Percentiles rank a stretch among this genome's conserved stretches.
These are phyloP conservation scores for Hemisphaericaspora subhashii DNA, from an alignment of 1,139 yeast species.

Conservation along the genomic window DNA sequence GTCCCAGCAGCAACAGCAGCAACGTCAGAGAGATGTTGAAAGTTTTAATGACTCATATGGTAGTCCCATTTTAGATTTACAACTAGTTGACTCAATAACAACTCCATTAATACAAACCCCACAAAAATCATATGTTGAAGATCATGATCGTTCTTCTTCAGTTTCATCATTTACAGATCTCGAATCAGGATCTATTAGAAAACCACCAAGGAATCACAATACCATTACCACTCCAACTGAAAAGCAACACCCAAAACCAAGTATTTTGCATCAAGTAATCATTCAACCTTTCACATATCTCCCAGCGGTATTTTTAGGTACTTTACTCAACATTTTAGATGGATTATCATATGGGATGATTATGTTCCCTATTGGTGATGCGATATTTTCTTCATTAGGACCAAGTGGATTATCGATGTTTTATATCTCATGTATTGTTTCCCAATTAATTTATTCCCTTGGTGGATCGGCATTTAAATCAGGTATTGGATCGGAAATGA, in stretches of 20 bases:
- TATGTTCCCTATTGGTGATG: constrained; percentile 85
- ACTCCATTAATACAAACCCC: constrained; percentile 2
- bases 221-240: not conserved
- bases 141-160: constrained; percentile 9
- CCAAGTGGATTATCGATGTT: constrained; percentile 94
- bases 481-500: constrained; percentile 97
- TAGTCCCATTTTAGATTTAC: not conserved
- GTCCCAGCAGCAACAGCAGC: not conserved
- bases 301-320: constrained; percentile 83
- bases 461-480: constrained; percentile 90
- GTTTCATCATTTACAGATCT: constrained; percentile 2
- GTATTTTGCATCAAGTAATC: constrained; percentile 20
- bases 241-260: constrained; percentile 11
- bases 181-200: constrained; percentile 5
- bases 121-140: constrained; percentile 1
- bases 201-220: not conserved
- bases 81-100: too few species aligned
- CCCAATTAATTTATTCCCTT: constrained; percentile 82
- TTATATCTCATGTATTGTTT: constrained; percentile 82
- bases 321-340: constrained; percentile 81
- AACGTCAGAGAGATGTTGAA: too few species aligned
- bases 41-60: too few species aligned
- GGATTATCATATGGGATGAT: constrained; percentile 97
- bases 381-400: constrained; percentile 73
- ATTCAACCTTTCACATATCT: constrained; percentile 48